Evolutionary conservation across 2,329 filamentous ascomycete genomes (phyloP), one percentile per base, ranked within the genome.

Genomic region (Leptographium lundbergii): DNA sequence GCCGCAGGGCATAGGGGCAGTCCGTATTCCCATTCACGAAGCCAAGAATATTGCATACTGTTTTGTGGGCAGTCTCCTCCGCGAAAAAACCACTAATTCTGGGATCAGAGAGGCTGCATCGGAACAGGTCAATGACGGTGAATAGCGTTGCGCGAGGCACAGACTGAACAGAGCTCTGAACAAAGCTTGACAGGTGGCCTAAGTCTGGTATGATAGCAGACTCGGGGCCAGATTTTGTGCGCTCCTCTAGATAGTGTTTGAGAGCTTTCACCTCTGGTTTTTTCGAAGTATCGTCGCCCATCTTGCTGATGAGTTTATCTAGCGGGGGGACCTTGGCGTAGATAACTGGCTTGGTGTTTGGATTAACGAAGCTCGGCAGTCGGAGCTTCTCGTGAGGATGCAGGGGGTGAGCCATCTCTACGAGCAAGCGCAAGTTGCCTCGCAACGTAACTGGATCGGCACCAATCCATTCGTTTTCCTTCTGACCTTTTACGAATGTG

Each of bases 261-360:
- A 96, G 75, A 1, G 79, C 78, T 48, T 79, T 72, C 1, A 96
- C 76, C 4, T 82, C 78, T 0, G 79, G 72, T 51, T 85, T 75
- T 10, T 80, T 74, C 6, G 78, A 52, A 17, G 47, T 27, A 0
- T 50, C 69, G 63, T 57, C 66, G 0, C 88, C 89, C 69, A 97
- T 84, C 69, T 95, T 97, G 4, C 80, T 79, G 51, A 88, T 74
- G 2, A 97, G 76, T 67, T 96, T 97, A 19, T 86, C 82, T 24
- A 97, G 75, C 0, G 92, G 91, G 0, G 92, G 91, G 0, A 88
- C 72, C 67, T 94, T 95, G 54, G 80, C 75, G 70, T 88, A 97
- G 1, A 85, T 75, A 7, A 94, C 82, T 2, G 88, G 85, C 61
- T 82, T 82, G 55, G 78, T 76, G 59, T 84, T 79, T 0, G 80